Evolutionary conservation across 352 stramenopile species (phyloP).

Genomic region (Blastocystis sp.): DNA sequence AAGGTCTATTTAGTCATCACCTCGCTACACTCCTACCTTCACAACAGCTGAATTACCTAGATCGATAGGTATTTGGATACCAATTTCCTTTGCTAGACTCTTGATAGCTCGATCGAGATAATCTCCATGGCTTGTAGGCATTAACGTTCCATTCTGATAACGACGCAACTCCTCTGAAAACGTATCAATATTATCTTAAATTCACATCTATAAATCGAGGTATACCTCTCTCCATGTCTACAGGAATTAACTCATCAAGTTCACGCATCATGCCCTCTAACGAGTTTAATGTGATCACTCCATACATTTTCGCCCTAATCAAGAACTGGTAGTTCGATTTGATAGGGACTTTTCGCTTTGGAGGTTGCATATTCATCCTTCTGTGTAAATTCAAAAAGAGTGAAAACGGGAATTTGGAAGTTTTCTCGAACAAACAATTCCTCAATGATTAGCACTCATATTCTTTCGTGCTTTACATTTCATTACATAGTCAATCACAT

Average conservation of each 20-base stretch:
- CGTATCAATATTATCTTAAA: slow-evolving; percentile 58
- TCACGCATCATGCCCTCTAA: slow-evolving; percentile 67
- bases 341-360: slow-evolving; percentile 52
- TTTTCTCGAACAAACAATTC: neutral
- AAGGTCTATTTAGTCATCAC: neutral
- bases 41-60: slow-evolving; percentile 31
- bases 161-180: slow-evolving; percentile 68
- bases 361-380: slow-evolving; percentile 34
- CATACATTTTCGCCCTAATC: slow-evolving; percentile 59
- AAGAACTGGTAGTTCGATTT: slow-evolving; percentile 56
- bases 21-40: neutral
- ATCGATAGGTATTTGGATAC: slow-evolving; percentile 45
- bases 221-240: slow-evolving; percentile 58
- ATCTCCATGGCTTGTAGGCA: slow-evolving; percentile 63
- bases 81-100: slow-evolving; percentile 62
- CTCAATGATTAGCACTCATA: neutral
- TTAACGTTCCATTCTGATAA: slow-evolving; percentile 50
- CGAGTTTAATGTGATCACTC: slow-evolving; percentile 63
- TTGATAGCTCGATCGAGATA: slow-evolving; percentile 53
- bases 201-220: neutral
- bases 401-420: neutral
- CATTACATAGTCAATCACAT: slow-evolving; percentile 14
- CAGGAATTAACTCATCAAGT: slow-evolving; percentile 57
- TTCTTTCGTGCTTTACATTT: slow-evolving; percentile 16
- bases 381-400: neutral